Evolutionary conservation across 495 filamentous ascomycete genomes (phyloP), one percentile per base, ranked within the genome.

Genomic region (Opeltia flavorubescens): DNA sequence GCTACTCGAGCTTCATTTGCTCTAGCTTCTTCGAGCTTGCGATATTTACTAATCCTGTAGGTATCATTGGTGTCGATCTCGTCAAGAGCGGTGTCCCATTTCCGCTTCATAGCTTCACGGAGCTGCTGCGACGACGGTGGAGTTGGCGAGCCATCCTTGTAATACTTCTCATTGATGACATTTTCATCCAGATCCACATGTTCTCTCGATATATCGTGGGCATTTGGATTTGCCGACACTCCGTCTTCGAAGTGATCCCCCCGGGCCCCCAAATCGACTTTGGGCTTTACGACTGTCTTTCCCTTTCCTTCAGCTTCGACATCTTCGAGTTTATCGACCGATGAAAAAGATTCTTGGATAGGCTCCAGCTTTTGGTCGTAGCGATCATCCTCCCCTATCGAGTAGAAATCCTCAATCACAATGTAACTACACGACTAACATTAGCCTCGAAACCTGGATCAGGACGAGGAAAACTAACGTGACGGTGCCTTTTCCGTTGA

Each of bases 331-430:
- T n/a, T n/a, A n/a, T n/a, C n/a, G n/a, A n/a, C n/a, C n/a, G n/a
- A n/a, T n/a, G n/a, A n/a, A n/a, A n/a, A n/a, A n/a, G n/a, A n/a
- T n/a, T n/a, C n/a, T n/a, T n/a, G n/a, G n/a, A n/a, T n/a, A n/a
- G n/a, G n/a, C n/a, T n/a, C n/a, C n/a, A n/a, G n/a, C 7, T 48
- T 28, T 11, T 4, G 2, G 25, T 43, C 13, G n/a, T 40, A 20
- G 17, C 44, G 28, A 6, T 44, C 35, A 11, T 53, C 39, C 31
- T 54, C 47, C 26, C 55, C 55, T 24, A 55, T 50, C n/a, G 47
- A 27, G 31, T 50, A 50, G 33, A 55, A 58, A 21, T 58, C 55
- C 29, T 44, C 28, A 43, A 58, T 47, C 24, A 47, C 50, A 20
- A 58, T 45, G 29, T 55, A 58, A 18, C 55, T 58, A 30, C 7